Evolutionary conservation across 805 yeast genomes (phyloP).

Genomic region (Schwanniomyces sp.): DNA sequence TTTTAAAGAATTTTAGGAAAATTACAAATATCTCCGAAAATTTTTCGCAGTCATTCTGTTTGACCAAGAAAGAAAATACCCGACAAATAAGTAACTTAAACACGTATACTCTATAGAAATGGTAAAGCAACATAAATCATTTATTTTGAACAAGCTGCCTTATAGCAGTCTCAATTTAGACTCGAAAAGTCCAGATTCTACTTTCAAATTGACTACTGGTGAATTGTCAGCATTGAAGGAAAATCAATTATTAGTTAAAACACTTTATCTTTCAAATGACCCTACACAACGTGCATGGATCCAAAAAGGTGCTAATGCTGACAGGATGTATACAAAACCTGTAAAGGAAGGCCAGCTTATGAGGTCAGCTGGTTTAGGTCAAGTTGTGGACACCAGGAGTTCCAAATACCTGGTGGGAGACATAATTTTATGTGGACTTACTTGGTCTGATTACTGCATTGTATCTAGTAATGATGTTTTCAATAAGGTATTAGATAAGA

Average conservation of each 20-base stretch:
- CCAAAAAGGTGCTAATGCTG: constrained; percentile 22
- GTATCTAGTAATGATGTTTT: constrained; percentile 11
- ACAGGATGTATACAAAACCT: constrained; percentile 21
- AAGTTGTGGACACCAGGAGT: constrained; percentile 24
- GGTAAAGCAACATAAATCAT: background rate
- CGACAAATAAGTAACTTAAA: too few relatives aligned
- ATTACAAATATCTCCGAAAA: too few relatives aligned
- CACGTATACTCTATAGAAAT: background rate
- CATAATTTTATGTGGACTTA: constrained; percentile 14
- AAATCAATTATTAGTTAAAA: constrained; percentile 26
- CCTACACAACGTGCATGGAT: constrained; percentile 40
- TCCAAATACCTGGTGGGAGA: constrained; percentile 24
- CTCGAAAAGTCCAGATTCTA: constrained; percentile 22
- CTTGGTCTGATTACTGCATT: constrained; percentile 25
- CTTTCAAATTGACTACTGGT: constrained; percentile 24
- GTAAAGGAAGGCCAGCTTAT: constrained; percentile 20
- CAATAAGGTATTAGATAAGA: constrained; percentile 14
- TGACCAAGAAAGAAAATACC: too few relatives aligned
- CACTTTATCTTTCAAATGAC: constrained; percentile 32
- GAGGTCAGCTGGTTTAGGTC: constrained; percentile 20
- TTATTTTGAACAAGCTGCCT: constrained; percentile 23
- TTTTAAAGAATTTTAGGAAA: too few relatives aligned
- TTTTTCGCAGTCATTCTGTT: too few relatives aligned
- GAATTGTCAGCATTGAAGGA: constrained; percentile 15
- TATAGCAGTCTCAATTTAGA: constrained; percentile 14